Base-by-base conservation (phyloP, 768 basidiomycete genomes). In the Chalciporus sphaerocephalus region DNA sequence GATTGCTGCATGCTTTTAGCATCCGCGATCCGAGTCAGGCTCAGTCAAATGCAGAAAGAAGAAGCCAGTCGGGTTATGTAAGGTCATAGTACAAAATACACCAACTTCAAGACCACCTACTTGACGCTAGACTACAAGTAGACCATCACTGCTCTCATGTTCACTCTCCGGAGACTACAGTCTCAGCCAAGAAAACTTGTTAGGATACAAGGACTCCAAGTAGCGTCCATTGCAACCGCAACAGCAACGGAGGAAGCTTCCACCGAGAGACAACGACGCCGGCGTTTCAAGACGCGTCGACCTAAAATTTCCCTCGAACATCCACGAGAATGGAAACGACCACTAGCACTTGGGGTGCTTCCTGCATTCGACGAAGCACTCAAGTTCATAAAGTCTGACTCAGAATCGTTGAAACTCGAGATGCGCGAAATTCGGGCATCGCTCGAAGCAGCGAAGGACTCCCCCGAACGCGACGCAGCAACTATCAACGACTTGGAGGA, bases 311-410 rank as follows among this genome's bases (percentile, higher is more conserved):
- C 74, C 18, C 58, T 74, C 8, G 67, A 69, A 34, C 67, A 65
- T 1, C 83, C 82, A 2, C 71, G 79, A 18, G 62, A 77, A 64
- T 90, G 85, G 84, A 80, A 78, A 38, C 57, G 77, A 13, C 83
- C 87, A 4, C 62, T 90, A 5, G 74, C 71, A 11, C 61, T 64
- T 17, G 85, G 85, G 6, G 75, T 82, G 7, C 65, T 90, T 21
- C 85, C 85, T 2, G 86, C 81, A 4, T 96, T 92, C 57, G 95
- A 98, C 67, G 77, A 86, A 44, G 92, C 94, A 1, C 67, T 97
- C 35, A 72, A 78, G 48, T 72, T 83, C 53, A 78, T 98, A 46
- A 70, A 73, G 23, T 58, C 65, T 13, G 90, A 96, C 68, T 78
- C 83, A 32, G 58, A 66, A 8, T 55, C 52, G 2, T 61, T 87